Evolutionary conservation across 306 rosid species (phyloP).

Genomic region (Dalbergia cochinchinensis): DNA sequence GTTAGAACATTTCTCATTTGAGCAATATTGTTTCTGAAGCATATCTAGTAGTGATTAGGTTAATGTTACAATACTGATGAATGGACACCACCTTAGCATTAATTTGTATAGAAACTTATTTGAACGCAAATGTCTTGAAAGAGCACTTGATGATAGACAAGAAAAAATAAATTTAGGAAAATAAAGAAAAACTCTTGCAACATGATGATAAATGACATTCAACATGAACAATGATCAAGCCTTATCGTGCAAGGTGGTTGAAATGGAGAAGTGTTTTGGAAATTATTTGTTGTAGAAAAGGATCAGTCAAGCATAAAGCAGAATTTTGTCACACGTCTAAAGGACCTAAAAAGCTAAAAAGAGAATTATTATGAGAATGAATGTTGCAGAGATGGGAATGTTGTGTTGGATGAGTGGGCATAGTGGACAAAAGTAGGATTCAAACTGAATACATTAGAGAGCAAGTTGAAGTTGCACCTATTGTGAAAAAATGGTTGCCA

Average conservation of each 20-base stretch:
- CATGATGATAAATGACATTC: background rate
- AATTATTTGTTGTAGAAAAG: no score
- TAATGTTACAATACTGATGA: conserved; percentile 4
- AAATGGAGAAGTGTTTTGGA: no score
- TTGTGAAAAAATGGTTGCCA: no score
- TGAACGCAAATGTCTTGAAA: background rate
- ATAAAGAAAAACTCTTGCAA: background rate
- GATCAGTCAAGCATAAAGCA: no score
- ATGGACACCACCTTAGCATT: background rate
- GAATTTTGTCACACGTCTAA: background rate
- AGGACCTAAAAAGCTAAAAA: background rate
- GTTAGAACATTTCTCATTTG: background rate
- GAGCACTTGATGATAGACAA: background rate
- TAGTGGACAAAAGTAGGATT: no score
- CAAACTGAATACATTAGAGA: no score
- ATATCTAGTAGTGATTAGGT: background rate
- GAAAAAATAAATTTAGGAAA: background rate
- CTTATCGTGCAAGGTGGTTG: background rate
- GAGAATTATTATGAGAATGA: background rate
- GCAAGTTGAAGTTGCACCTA: no score
- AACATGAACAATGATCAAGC: no score
- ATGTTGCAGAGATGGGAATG: no score
- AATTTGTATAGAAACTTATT: background rate
- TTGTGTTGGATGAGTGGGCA: no score
- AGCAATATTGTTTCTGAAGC: conserved; percentile 2